Conservation (phyloP, 2,329 filamentous ascomycete species). For the Huntiella decipiens region DNA sequence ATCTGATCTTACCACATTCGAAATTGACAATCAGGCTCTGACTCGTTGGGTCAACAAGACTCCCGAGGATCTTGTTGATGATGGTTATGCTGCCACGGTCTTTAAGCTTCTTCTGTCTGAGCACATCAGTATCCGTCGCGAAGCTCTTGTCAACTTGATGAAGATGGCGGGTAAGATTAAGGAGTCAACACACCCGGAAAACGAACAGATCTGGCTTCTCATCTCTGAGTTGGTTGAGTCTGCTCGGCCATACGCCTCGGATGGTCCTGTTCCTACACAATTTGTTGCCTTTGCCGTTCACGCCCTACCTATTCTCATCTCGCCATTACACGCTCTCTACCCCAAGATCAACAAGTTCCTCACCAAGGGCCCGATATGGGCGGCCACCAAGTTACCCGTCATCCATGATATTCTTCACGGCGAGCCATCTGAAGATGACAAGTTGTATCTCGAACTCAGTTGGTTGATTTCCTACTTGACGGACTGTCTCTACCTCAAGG, state of each 20-base stretch:
- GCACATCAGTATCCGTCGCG: slow-evolving; percentile 56
- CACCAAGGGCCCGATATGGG: slow-evolving; percentile 59
- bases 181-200: slow-evolving; percentile 54
- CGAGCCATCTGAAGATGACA: slow-evolving; percentile 53
- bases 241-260: slow-evolving; percentile 32
- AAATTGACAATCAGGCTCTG: slow-evolving; percentile 33
- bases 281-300: slow-evolving; percentile 58
- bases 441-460: slow-evolving; percentile 50
- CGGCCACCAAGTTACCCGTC: slow-evolving; percentile 53
- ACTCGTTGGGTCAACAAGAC: slow-evolving; percentile 57
- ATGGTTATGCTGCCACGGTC: slow-evolving; percentile 51
- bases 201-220: slow-evolving; percentile 60
- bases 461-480: slow-evolving; percentile 59
- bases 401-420: slow-evolving; percentile 42
- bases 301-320: slow-evolving; percentile 48
- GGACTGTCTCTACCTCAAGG: slow-evolving; percentile 39
- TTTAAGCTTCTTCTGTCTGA: slow-evolving; percentile 59
- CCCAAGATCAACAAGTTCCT: slow-evolving; percentile 73
- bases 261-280: slow-evolving; percentile 47
- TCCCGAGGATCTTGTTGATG: slow-evolving; percentile 59
- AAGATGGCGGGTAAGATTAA: slow-evolving; percentile 45
- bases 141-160: slow-evolving; percentile 51
- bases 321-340: slow-evolving; percentile 69
- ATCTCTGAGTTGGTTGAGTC: slow-evolving; percentile 68
- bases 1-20: slow-evolving; percentile 11